phyloP scores from a whole-genome alignment of 1,284 basidiomycete genomes.

The Cutaneotrichosporon cyanovorans region DNA sequence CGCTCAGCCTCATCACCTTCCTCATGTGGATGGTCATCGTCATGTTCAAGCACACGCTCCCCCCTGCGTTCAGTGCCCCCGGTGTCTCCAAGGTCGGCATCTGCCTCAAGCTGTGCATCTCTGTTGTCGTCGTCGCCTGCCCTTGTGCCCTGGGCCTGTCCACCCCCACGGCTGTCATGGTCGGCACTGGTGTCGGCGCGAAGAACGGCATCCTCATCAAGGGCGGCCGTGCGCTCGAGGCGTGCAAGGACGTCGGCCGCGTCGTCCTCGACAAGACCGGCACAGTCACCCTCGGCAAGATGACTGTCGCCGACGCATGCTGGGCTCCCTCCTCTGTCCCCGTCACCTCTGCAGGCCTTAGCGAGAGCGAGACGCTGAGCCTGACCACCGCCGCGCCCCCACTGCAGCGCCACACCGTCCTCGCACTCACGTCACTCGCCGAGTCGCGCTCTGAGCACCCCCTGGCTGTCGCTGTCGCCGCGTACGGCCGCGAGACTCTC shows the following conservation, averaged over 20 bases:
- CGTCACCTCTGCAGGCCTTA: slow-evolving; percentile 16
- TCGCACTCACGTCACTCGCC: slow-evolving; percentile 74
- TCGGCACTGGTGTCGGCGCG: slow-evolving; percentile 95
- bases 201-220: slow-evolving; percentile 98
- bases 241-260: slow-evolving; percentile 69
- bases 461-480: slow-evolving; percentile 81
- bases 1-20: slow-evolving; percentile 75
- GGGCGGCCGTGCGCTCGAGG: slow-evolving; percentile 88
- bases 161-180: slow-evolving; percentile 99
- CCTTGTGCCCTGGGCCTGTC: slow-evolving; percentile 94
- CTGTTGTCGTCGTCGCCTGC: slow-evolving; percentile 95
- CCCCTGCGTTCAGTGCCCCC: slow-evolving; percentile 72
- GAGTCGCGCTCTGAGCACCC: slow-evolving; percentile 94
- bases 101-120: slow-evolving; percentile 95
- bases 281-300: slow-evolving; percentile 83
- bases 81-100: slow-evolving; percentile 82
- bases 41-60: slow-evolving; percentile 58
- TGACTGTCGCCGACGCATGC: slow-evolving; percentile 61
- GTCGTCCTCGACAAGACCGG: slow-evolving; percentile 97
- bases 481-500: slow-evolving; percentile 66
- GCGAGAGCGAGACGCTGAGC: slow-evolving; percentile 35
- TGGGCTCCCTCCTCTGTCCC: slow-evolving; percentile 56
- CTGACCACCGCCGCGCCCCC: slow-evolving; percentile 39
- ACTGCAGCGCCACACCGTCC: slow-evolving; percentile 54
- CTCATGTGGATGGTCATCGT: slow-evolving; percentile 75